Base-by-base conservation (phyloP, 108 stramenopile genomes). In the Fragilariopsis cylindrus region DNA sequence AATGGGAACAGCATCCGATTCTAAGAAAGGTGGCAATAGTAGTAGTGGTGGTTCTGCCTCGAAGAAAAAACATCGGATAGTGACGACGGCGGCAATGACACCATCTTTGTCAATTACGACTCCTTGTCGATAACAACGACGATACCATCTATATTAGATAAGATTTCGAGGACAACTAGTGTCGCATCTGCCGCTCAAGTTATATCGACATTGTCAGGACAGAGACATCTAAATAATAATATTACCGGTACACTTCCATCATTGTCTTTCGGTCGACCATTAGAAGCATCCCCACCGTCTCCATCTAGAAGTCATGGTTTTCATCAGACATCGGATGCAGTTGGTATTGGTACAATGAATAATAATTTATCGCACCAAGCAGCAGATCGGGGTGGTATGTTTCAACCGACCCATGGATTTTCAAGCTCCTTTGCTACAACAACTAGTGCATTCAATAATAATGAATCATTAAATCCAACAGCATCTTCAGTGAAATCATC, bases 151-250 rank as follows among this genome's bases (percentile, higher is more conserved):
- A 68, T 19, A 19, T 4, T 48, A 50, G 40, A 48, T 40, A 68
- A 52, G 12, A 39, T 68, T 3, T n/a, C 21, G 13, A 68, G 53
- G 19, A 50, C 75, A 19, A 30, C 72, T 9, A 63, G 71, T 18
- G 78, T 75, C 13, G 43, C 56, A 41, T 72, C 71, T 60, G 82
- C 78, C 30, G 73, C 82, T 45, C 65, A 72, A 43, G 16, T 80
- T 7, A 80, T 80, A 67, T 57, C 82, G 1, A 75, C 71, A 41
- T 16, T 82, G 44, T 63, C 62, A 8, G 62, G 62, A 44, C 62
- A 63, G 43, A 42, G 30, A 30, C 30, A 30, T 30, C 30, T 2
- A 30, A 30, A 1, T 30, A 50, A 40, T 11, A 7, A 15, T 48
- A 43, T 57, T 19, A 48, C 46, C 4, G 15, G 30, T 40, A 55